Evolutionary conservation across 805 yeast species (phyloP).

Genomic region (Torulaspora franciscae): DNA sequence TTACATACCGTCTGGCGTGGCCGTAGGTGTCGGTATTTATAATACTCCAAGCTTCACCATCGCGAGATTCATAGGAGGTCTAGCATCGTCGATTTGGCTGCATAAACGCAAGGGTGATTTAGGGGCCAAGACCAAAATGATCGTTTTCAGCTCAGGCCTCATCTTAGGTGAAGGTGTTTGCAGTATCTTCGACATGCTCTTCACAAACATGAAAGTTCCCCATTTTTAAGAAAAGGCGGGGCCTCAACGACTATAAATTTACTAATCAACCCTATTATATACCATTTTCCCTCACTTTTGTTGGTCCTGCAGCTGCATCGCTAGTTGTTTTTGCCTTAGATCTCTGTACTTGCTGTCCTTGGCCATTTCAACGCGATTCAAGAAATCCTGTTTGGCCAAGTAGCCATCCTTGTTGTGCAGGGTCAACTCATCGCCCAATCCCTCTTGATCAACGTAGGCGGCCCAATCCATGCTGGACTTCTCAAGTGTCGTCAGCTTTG

Average conservation of each 20-base stretch:
- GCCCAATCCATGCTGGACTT: slow-evolving; percentile 95
- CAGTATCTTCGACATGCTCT: slow-evolving; percentile 73
- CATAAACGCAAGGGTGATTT: slow-evolving; percentile 36
- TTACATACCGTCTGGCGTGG: slow-evolving; percentile 88
- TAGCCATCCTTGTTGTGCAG: slow-evolving; percentile 85
- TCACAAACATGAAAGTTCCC: slow-evolving; percentile 65
- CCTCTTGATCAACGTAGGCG: slow-evolving; percentile 80
- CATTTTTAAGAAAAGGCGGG: slow-evolving; percentile 36
- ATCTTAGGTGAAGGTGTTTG: slow-evolving; percentile 92
- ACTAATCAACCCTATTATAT: background rate
- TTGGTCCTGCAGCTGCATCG: slow-evolving; percentile 24
- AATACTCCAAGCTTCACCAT: slow-evolving; percentile 90
- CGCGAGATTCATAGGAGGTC: slow-evolving; percentile 89
- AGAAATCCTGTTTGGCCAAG: slow-evolving; percentile 85
- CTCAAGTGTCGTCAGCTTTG: slow-evolving; percentile 85
- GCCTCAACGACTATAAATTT: background rate
- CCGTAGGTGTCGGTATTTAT: slow-evolving; percentile 95
- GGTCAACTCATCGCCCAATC: slow-evolving; percentile 75
- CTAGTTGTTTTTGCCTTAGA: slow-evolving; percentile 36
- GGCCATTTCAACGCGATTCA: slow-evolving; percentile 59
- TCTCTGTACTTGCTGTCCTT: slow-evolving; percentile 39
- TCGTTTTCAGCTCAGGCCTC: slow-evolving; percentile 85
- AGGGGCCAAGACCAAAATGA: slow-evolving; percentile 62
- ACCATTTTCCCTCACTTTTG: slow-evolving; percentile 1
- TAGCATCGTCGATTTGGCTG: slow-evolving; percentile 57